Evolutionary conservation across 2,329 filamentous ascomycete species (phyloP).

Genomic region (Phialocephala sp.): DNA sequence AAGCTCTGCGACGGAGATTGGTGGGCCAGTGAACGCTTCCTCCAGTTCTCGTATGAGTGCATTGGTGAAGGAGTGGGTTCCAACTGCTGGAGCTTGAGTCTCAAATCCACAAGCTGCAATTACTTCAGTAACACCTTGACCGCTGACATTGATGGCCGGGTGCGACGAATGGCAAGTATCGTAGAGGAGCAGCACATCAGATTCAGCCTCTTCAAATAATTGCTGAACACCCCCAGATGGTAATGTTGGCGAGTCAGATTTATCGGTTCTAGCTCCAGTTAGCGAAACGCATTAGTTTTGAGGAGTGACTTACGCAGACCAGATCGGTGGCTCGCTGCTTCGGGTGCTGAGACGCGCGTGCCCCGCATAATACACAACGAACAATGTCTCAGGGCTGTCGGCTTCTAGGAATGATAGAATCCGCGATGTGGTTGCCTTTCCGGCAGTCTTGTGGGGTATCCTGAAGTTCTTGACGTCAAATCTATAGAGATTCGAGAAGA

Average conservation of each 20-base stretch:
- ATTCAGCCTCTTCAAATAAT: conserved; percentile 24
- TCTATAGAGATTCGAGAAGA: conserved; percentile 18
- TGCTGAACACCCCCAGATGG: conserved; percentile 24
- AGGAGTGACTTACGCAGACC: conserved; percentile 16
- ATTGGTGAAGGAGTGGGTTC: conserved; percentile 21
- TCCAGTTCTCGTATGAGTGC: conserved; percentile 17
- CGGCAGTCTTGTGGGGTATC: conserved; percentile 15
- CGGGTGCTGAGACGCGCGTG: conserved; percentile 14
- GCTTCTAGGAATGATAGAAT: conserved; percentile 15
- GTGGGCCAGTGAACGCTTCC: conserved; percentile 3
- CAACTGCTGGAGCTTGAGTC: conserved; percentile 19
- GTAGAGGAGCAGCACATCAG: conserved; percentile 21
- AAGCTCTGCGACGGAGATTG: conserved; percentile 21
- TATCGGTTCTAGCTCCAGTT: conserved; percentile 6
- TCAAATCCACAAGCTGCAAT: conserved; percentile 27
- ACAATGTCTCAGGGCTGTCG: conserved; percentile 10
- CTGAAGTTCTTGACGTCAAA: conserved; percentile 18
- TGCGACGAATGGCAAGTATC: conserved; percentile 23
- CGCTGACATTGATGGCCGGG: conserved; percentile 9
- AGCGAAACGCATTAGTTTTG: neutral
- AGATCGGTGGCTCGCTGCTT: conserved; percentile 15
- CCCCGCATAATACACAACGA: conserved; percentile 21
- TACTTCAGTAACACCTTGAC: conserved; percentile 22
- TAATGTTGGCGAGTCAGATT: conserved; percentile 12
- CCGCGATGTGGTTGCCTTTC: conserved; percentile 7